Percentiles rank a stretch among this genome's conserved stretches.
These are phyloP conservation scores for Cryptococcus sp. DNA, from an alignment of 1,284 basidiomycete species.

Conservation along the genomic window DNA sequence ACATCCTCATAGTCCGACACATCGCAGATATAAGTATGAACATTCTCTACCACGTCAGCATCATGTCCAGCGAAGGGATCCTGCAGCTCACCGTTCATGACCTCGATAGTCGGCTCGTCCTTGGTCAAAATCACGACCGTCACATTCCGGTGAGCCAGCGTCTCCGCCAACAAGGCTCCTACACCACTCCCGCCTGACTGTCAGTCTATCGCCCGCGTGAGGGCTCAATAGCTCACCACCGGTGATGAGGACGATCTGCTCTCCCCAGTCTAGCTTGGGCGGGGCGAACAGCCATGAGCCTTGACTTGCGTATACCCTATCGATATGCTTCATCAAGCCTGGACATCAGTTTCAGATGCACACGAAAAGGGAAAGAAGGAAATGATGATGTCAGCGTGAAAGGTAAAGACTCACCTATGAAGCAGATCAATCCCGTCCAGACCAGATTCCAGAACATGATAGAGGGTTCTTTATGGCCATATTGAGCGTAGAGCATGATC, in stretches of 20 bases:
- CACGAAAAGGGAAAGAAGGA: neutral
- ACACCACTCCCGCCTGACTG: slow-evolving; percentile 74
- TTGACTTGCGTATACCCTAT: slow-evolving; percentile 66
- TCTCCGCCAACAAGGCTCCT: slow-evolving; percentile 76
- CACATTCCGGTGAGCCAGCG: slow-evolving; percentile 65
- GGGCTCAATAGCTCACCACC: slow-evolving; percentile 57
- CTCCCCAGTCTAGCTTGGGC: slow-evolving; percentile 64
- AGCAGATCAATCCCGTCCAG: slow-evolving; percentile 57
- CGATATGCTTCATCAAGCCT: slow-evolving; percentile 67
- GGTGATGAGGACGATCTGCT: slow-evolving; percentile 81
- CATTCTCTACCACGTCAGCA: slow-evolving; percentile 55
- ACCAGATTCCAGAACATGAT: slow-evolving; percentile 48
- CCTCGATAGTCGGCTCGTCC: slow-evolving; percentile 51
- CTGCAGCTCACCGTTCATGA: slow-evolving; percentile 6
- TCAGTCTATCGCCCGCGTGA: slow-evolving; percentile 5
- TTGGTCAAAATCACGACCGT: slow-evolving; percentile 80
- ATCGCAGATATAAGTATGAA: slow-evolving; percentile 70
- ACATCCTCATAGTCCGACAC: slow-evolving; percentile 82
- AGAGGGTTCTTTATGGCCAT: too few species aligned
- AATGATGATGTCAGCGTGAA: too few species aligned
- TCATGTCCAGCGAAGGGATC: neutral
- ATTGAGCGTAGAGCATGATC: too few species aligned
- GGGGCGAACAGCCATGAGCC: slow-evolving; percentile 57
- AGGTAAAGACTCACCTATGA: slow-evolving; percentile 69
- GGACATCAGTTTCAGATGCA: neutral